phyloP scores from a whole-genome alignment of 2,329 filamentous ascomycete genomes.

The Monosporascus sp. region DNA sequence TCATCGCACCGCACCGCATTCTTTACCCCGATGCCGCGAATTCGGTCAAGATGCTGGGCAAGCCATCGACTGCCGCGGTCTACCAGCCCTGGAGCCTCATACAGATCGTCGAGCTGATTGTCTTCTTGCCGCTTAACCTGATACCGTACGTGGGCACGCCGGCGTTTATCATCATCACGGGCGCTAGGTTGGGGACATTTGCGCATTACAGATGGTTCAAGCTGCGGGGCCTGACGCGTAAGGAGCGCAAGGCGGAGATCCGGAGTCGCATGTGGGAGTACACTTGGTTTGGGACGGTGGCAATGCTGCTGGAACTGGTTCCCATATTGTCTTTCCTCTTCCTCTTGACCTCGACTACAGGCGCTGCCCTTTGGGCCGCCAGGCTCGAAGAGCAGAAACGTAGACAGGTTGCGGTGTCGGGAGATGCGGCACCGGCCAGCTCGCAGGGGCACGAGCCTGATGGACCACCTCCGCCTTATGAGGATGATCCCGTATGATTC shows the following conservation, averaged over 20 bases:
- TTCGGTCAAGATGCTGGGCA: constrained; percentile 75
- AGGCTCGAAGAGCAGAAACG: constrained; percentile 61
- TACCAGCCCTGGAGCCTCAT: constrained; percentile 86
- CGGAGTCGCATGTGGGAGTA: constrained; percentile 71
- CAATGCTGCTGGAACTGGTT: constrained; percentile 79
- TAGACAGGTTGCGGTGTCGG: constrained; percentile 8
- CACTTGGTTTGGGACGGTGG: constrained; percentile 86
- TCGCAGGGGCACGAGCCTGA: constrained; percentile 20
- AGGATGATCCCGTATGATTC: constrained; percentile 30
- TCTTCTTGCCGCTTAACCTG: constrained; percentile 78
- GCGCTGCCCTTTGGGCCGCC: constrained; percentile 80
- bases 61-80: constrained; percentile 67
- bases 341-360: constrained; percentile 77
- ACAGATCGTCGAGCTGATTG: constrained; percentile 81
- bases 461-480: constrained; percentile 31
- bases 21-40: constrained; percentile 63
- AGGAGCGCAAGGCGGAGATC: constrained; percentile 67
- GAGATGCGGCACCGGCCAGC: constrained; percentile 7
- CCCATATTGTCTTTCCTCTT: constrained; percentile 93
- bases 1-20: constrained; percentile 62
- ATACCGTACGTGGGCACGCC: constrained; percentile 78
- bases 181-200: constrained; percentile 79
- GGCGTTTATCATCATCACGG: constrained; percentile 82
- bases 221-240: constrained; percentile 66
- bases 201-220: constrained; percentile 90